A percentile compares a stretch with the other conserved stretches of the same genome.
Conservation (phyloP, 1,284 basidiomycete species). For the Trichosporon asahii region DNA sequence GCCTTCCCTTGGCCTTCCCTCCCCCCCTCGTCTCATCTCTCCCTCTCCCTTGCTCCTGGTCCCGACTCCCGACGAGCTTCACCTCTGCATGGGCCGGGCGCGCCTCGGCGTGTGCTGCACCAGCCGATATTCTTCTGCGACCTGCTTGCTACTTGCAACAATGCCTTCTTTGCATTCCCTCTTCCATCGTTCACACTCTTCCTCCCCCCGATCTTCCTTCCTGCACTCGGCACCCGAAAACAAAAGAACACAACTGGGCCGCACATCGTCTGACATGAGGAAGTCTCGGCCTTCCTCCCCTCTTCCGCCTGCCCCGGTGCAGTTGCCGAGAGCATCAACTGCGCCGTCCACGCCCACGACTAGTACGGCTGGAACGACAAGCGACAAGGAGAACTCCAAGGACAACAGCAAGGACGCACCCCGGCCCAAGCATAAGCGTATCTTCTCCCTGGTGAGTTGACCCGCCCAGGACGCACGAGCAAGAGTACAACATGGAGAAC, state of each 20-base stretch:
- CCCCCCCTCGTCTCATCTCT: background rate
- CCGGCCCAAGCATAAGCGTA: constrained; percentile 2
- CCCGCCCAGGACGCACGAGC: constrained; percentile 1
- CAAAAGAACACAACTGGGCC: background rate
- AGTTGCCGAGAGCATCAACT: background rate
- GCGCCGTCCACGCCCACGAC: background rate
- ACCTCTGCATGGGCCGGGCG: background rate
- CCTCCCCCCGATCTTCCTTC: background rate
- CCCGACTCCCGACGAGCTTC: background rate
- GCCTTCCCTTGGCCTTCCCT: no score
- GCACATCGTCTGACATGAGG: background rate
- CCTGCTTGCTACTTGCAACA: no score
- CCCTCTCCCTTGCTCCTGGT: background rate
- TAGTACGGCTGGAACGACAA: background rate
- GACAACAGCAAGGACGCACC: background rate
- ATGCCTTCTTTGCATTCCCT: background rate
- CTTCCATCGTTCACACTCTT: background rate
- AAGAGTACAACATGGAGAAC: background rate
- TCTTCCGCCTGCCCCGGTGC: background rate
- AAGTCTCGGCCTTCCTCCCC: background rate
- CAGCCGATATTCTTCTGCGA: background rate
- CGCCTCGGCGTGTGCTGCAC: background rate
- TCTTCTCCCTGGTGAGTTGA: constrained; percentile 5
- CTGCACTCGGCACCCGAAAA: background rate
- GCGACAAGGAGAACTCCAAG: background rate